Evolutionary conservation across 2,329 filamentous ascomycete species (phyloP).

Genomic region (Diaporthe caulivora): DNA sequence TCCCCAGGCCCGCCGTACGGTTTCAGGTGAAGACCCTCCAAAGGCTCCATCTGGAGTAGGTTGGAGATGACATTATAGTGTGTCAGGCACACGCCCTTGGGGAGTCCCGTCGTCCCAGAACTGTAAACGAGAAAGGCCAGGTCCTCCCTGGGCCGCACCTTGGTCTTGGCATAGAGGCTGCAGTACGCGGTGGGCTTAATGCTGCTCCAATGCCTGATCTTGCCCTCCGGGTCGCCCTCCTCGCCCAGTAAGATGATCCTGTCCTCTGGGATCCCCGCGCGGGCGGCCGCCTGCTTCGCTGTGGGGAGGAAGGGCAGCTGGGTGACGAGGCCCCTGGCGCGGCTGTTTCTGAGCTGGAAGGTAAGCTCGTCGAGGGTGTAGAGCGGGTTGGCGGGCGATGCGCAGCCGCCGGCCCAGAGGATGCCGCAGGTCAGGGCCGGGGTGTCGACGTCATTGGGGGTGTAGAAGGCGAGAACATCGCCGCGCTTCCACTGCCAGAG

Average conservation of each 20-base stretch:
- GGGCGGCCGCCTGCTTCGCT: conserved; percentile 75
- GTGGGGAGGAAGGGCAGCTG: conserved; percentile 75
- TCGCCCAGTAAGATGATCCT: conserved; percentile 84
- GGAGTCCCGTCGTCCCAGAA: conserved; percentile 89
- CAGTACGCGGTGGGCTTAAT: conserved; percentile 74
- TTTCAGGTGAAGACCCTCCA: conserved; percentile 68
- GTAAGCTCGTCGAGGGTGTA: conserved; percentile 88
- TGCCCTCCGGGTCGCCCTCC: conserved; percentile 67
- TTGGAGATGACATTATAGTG: conserved; percentile 89
- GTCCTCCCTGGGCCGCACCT: conserved; percentile 77
- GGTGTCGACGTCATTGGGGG: conserved; percentile 88
- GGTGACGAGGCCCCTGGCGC: conserved; percentile 81
- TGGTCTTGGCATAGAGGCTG: conserved; percentile 66
- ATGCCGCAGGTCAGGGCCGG: conserved; percentile 82
- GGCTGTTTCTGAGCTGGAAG: conserved; percentile 84
- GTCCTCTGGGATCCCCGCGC: conserved; percentile 77
- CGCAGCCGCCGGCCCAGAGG: conserved; percentile 84
- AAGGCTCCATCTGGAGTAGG: conserved; percentile 64
- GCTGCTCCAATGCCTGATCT: conserved; percentile 78
- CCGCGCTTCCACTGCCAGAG: conserved; percentile 84
- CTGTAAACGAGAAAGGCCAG: conserved; percentile 89
- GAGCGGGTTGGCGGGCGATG: conserved; percentile 89
- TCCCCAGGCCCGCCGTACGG: conserved; percentile 71
- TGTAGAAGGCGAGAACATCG: conserved; percentile 85
- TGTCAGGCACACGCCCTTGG: conserved; percentile 90